Percentiles rank a stretch among this genome's conserved stretches.
Conservation (phyloP, 1,284 basidiomycete genomes). For the Leccinum subrobustum region DNA sequence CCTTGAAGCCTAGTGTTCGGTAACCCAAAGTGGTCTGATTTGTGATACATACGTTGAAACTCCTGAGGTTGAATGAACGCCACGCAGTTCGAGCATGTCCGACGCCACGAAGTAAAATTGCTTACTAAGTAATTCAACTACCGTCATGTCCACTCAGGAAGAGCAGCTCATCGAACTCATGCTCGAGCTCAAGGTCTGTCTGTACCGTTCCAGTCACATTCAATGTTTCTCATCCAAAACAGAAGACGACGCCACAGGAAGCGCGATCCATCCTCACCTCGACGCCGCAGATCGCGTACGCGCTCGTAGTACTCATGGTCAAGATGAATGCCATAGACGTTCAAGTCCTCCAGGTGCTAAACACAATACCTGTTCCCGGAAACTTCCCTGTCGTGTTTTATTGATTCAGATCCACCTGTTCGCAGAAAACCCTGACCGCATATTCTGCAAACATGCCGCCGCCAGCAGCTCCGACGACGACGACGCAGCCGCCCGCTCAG, state of each 20-base stretch:
- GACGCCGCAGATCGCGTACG: constrained; percentile 74
- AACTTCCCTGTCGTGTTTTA: not conserved
- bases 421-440: constrained; percentile 37
- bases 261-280: constrained; percentile 65
- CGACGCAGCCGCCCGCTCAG: constrained; percentile 28
- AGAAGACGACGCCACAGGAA: constrained; percentile 74
- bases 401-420: constrained; percentile 3
- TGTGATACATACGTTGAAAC: not conserved
- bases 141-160: constrained; percentile 36
- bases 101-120: not conserved
- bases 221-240: not conserved
- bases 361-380: not conserved
- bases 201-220: not conserved
- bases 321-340: constrained; percentile 70
- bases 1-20: not conserved
- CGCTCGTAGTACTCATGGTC: constrained; percentile 72
- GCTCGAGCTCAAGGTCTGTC: constrained; percentile 58
- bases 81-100: too few relatives aligned
- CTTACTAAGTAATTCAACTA: not conserved
- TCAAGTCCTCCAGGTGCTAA: constrained; percentile 66
- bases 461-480: constrained; percentile 25
- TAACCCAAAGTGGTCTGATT: not conserved
- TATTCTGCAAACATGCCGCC: constrained; percentile 32
- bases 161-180: constrained; percentile 69
- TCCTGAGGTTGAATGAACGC: not conserved